Evolutionary conservation across 2,329 filamentous ascomycete species (phyloP), one percentile per base, ranked within the genome.

Genomic region (Monilinia fructigena): DNA sequence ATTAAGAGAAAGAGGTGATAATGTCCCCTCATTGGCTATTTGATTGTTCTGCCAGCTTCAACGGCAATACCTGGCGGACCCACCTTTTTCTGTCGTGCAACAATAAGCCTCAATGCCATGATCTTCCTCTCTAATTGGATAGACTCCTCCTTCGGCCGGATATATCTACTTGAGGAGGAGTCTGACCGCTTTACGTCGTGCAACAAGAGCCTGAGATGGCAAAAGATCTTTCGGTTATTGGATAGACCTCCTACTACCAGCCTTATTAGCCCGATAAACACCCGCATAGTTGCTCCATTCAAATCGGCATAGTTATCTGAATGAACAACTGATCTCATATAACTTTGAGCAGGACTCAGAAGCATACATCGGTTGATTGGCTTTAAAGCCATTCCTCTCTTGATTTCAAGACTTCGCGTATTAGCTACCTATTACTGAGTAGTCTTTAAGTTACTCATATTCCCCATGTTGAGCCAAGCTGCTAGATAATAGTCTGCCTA

Each of bases 71-170:
- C 14, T 20, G 4, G 11, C 6, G 18, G 45, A 5, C n/a, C 18
- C n/a, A 50, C 28, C n/a, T 45, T 40, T 58, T 58, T 58, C 23
- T 45, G 55, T 31, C 26, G 12, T 50, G 42, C 20, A 60, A 50
- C 28, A 60, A 38, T 7, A 47, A 6, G 12, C 3, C 6, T 38
- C 7, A 18, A 38, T 23, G 5, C 12, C 7, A 50, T 4, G 2
- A 26, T 12, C 28, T 18, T 12, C 14, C 28, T 2, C 12, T 60
- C 28, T 23, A 10, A 60, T 50, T 60, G 56, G 45, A 50, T 4
- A 4, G 45, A 1, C 16, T 12, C 5, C 1, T 38, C 2, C 16
- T 50, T 50, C 45, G 35, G 45, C 20, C n/a, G 38, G 56, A 20
- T 18, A 14, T 50, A 7, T 60, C 16, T n/a, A 26, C 4, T 12